Percentiles rank a stretch among this genome's conserved stretches.
Conservation (phyloP, 192 early-diverging fungal genomes). For the Linnemannia elongata region DNA sequence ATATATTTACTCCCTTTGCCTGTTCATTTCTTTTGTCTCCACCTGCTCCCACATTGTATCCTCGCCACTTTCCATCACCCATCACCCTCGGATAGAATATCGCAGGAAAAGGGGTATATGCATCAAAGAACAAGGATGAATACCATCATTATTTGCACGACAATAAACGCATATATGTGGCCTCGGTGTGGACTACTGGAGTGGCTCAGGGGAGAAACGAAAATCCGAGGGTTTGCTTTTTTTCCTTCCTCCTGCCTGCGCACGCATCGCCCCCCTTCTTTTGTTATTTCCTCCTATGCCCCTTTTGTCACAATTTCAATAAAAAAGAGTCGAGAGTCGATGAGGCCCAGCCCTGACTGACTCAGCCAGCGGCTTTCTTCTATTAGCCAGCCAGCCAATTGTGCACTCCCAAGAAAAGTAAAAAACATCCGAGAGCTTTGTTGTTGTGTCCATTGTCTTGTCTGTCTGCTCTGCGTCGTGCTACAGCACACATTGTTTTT, state of each 20-base stretch:
- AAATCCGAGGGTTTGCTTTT: slow-evolving; percentile 3
- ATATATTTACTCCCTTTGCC: too few species aligned
- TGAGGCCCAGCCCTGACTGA: background rate
- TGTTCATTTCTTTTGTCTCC: too few species aligned
- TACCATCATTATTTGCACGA: background rate
- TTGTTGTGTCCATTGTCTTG: too few species aligned
- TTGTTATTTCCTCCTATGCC: background rate
- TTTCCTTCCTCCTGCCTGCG: background rate
- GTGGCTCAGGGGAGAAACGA: slow-evolving; percentile 2
- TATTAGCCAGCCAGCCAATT: background rate
- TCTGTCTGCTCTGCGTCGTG: background rate
- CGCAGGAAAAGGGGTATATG: background rate
- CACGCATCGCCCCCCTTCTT: background rate
- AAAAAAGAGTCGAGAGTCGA: background rate
- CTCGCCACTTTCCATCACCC: too few species aligned
- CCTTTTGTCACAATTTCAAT: background rate
- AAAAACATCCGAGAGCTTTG: background rate
- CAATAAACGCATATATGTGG: background rate
- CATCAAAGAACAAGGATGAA: background rate
- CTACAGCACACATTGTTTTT: background rate
- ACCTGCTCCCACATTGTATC: too few species aligned
- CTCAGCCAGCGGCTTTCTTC: background rate
- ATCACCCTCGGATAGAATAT: background rate
- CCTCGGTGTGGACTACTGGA: background rate
- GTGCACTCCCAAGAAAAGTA: background rate